Percentiles rank a stretch among this genome's conserved stretches.
Evolutionary conservation across 345 rosid species (phyloP).

Genomic region (Populus tremula): DNA sequence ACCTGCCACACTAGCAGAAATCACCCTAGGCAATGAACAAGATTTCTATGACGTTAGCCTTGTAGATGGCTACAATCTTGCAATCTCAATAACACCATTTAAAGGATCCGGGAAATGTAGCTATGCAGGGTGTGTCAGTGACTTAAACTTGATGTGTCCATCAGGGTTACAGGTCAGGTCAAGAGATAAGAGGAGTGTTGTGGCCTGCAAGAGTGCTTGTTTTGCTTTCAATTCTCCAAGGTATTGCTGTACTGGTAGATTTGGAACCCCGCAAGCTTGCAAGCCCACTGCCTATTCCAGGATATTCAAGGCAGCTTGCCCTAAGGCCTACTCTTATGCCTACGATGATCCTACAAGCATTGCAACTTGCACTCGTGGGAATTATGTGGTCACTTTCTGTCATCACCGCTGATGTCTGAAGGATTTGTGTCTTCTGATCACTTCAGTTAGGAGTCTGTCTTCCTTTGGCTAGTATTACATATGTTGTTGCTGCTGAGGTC

Average conservation of each 20-base stretch:
- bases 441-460: not conserved
- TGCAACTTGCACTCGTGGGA: constrained; percentile 68
- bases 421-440: not conserved
- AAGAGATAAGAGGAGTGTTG: constrained; percentile 48
- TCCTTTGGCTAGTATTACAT: not conserved
- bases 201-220: constrained; percentile 95
- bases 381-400: constrained; percentile 80
- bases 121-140: constrained; percentile 86
- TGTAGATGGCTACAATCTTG: constrained; percentile 92
- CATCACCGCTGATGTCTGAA: constrained; percentile 21
- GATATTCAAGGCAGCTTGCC: constrained; percentile 91
- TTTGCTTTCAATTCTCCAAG: constrained; percentile 82
- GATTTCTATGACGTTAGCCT: constrained; percentile 96
- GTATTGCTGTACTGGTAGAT: constrained; percentile 87
- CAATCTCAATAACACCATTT: constrained; percentile 67
- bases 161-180: constrained; percentile 75
- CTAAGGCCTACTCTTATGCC: constrained; percentile 88
- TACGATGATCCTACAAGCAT: constrained; percentile 94
- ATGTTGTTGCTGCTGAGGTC: too few relatives aligned
- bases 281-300: constrained; percentile 88
- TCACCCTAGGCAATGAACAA: constrained; percentile 69
- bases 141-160: constrained; percentile 79
- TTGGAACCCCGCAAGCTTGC: constrained; percentile 68
- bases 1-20: constrained; percentile 88
- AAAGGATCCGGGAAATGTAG: constrained; percentile 79